Evolutionary conservation across 345 rosid species (phyloP), one percentile per base, ranked within the genome.

Genomic region (Eucalyptus urophylla): DNA sequence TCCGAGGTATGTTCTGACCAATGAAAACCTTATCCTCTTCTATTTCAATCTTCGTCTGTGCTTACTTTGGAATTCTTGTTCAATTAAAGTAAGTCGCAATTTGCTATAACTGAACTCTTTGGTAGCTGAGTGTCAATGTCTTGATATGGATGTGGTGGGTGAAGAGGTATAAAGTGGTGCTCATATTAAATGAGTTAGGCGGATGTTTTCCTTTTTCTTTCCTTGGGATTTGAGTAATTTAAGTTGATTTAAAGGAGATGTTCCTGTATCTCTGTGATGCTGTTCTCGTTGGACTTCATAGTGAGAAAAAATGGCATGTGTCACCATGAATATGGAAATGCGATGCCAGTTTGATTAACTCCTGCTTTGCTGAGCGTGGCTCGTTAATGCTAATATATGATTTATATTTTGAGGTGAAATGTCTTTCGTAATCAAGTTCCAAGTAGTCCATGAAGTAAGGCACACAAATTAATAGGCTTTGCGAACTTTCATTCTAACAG

Each of bases 1-100:
- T 97, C 91, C 93, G 96, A 97, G 99, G 99, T 96, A 93, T 60
- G 90, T 87, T 51, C 44, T 51, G 40, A 86, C 15, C 27, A n/a
- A n/a, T 31, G 37, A 15, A 86, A 49, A 86, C 56, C 33, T 14
- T 22, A 31, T 86, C 44, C 56, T 49, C 60, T 53, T 86, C 33
- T 53, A 49, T 86, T 86, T 53, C 37, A 19, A 31, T 86, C 29
- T 40, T 86, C 1, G 7, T 54, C 85, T 40, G 27, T 76, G 47
- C 29, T 76, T 76, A 40, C 45, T 72, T 37, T 72, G 81, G 45
- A 72, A 37, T 72, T 37, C 44, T 37, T 19, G 27, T 76, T 76
- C 85, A 40, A 76, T 76, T 40, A 76, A 76, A 37, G 85, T 40
- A 40, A 40, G 11, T 40, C 47, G 15, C 47, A 21, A 24, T 76